These are phyloP conservation scores for Quercus phellos DNA, from an alignment of 331 rosid species.

Conservation along the genomic window DNA sequence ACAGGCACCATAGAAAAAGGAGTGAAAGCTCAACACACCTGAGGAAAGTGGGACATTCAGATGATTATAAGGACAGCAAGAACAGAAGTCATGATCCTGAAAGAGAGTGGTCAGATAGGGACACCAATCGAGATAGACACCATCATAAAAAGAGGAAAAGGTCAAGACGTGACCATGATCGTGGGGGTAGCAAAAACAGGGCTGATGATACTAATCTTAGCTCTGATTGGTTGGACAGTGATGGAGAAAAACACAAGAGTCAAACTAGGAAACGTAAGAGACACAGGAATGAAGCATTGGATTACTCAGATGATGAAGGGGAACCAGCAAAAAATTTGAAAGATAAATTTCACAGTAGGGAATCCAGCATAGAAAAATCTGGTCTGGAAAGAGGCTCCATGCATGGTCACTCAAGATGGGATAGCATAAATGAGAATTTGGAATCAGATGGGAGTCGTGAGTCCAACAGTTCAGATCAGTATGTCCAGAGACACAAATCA, in stretches of 20 bases:
- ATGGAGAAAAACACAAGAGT: slow-evolving; percentile 7
- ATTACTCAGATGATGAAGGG: not conserved
- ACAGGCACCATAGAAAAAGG: slow-evolving; percentile 18
- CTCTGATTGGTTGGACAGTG: not conserved
- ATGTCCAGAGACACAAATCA: not conserved
- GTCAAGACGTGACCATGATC: not conserved
- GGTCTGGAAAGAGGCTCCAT: not conserved
- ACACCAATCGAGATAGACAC: slow-evolving; percentile 12
- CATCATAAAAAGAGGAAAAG: slow-evolving; percentile 2
- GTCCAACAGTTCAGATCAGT: slow-evolving; percentile 9
- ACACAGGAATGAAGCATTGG: slow-evolving; percentile 2
- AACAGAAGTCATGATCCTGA: slow-evolving; percentile 28
- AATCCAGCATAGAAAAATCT: not conserved
- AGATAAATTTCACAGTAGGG: not conserved
- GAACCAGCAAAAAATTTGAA: not conserved
- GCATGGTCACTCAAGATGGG: not conserved
- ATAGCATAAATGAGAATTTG: not conserved
- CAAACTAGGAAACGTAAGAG: slow-evolving; percentile 1
- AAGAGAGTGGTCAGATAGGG: slow-evolving; percentile 24
- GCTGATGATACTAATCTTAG: not conserved
- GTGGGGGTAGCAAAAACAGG: not conserved
- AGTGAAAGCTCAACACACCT: slow-evolving; percentile 35
- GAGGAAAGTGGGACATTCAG: slow-evolving; percentile 2
- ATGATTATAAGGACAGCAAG: slow-evolving; percentile 19
- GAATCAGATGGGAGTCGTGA: slow-evolving; percentile 12